Conservation (phyloP, 768 basidiomycete species). For the Mycena venus region DNA sequence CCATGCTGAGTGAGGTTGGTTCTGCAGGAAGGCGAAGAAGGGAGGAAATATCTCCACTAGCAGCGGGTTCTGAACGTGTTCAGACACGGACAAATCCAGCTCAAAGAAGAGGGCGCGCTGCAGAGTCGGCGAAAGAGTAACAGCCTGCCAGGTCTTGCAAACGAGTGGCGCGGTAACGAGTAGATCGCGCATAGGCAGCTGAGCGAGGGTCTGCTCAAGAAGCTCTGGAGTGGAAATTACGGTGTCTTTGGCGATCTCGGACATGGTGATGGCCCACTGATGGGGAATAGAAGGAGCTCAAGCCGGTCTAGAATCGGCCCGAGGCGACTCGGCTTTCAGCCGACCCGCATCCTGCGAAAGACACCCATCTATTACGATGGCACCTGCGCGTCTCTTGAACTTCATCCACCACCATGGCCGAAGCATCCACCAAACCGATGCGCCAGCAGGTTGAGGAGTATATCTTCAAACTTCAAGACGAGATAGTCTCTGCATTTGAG, state of each 20-base stretch:
- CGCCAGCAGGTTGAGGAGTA: conserved; percentile 83
- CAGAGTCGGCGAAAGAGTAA: background rate
- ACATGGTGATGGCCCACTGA: background rate
- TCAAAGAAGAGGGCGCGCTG: background rate
- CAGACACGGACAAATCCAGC: background rate
- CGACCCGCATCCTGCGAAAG: background rate
- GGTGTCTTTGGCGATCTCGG: too few relatives aligned
- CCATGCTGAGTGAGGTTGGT: too few relatives aligned
- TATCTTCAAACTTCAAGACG: conserved; percentile 80
- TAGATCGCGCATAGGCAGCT: too few relatives aligned
- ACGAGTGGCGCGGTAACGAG: background rate
- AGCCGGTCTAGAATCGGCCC: background rate
- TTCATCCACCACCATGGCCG: conserved; percentile 31
- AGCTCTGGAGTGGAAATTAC: too few relatives aligned
- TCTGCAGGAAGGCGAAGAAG: background rate
- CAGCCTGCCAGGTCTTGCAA: background rate
- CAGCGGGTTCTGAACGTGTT: background rate
- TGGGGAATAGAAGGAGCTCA: background rate
- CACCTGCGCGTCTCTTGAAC: background rate
- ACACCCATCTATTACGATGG: background rate
- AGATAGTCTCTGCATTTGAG: conserved; percentile 85
- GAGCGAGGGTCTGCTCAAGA: too few relatives aligned
- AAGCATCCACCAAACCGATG: conserved; percentile 61
- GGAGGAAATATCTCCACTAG: background rate
- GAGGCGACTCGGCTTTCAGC: background rate